Conservation (phyloP, 306 rosid genomes). For the Vigna nakashimae region DNA sequence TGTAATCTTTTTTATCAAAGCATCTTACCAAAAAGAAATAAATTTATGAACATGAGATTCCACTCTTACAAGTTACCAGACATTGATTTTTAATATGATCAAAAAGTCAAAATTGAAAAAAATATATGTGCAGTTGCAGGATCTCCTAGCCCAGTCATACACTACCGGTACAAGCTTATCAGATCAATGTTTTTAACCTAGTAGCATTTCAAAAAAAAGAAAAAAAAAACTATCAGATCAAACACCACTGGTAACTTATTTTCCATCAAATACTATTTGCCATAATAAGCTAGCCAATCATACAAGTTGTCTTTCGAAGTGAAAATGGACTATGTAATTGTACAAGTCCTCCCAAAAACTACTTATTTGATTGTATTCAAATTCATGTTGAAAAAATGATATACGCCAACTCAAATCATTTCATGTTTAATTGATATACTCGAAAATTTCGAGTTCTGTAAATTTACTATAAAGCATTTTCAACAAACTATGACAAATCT, state of each 20-base stretch:
- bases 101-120: too few species aligned
- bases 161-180: background rate
- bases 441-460: slow-evolving; percentile 3
- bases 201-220: background rate
- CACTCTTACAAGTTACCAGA: background rate
- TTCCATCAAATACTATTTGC: background rate
- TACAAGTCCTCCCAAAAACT: slow-evolving; percentile 34
- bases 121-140: background rate
- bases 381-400: slow-evolving; percentile 12
- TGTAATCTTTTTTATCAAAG: too few species aligned
- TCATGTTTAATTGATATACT: background rate
- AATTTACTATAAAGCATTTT: slow-evolving; percentile 3
- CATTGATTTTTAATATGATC: background rate
- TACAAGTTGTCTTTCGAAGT: slow-evolving; percentile 1
- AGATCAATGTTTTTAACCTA: background rate
- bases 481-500: background rate
- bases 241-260: background rate
- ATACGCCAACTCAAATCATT: slow-evolving; percentile 23
- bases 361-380: slow-evolving; percentile 11
- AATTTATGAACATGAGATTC: background rate
- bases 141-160: background rate
- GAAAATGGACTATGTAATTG: slow-evolving; percentile 21
- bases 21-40: too few species aligned
- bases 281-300: background rate
- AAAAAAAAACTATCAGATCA: background rate